Evolutionary conservation across 805 yeast genomes (phyloP).

Genomic region (Wickerhamomyces silvicola): DNA sequence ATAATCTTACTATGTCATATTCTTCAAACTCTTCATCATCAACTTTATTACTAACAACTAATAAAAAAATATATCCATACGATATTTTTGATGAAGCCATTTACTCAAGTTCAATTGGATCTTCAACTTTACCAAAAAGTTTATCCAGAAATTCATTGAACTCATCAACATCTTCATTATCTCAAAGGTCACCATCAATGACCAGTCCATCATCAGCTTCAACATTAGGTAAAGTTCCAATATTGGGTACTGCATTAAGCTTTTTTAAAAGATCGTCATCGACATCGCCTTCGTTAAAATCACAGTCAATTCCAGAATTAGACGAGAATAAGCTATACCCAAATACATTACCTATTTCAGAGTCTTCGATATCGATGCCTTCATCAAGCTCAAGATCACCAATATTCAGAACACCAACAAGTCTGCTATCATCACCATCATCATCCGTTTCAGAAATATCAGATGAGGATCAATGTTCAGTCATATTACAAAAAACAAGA

Average conservation of each 20-base stretch:
- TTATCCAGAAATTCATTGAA: neutral
- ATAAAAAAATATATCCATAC: constrained; percentile 45
- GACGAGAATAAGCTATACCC: neutral
- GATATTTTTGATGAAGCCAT: constrained; percentile 64
- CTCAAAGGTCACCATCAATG: constrained; percentile 5
- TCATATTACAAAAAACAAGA: neutral
- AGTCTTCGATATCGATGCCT: constrained; percentile 3
- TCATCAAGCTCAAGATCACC: constrained; percentile 9
- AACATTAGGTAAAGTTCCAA: constrained; percentile 16
- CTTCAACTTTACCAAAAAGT: neutral
- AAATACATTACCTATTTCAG: neutral
- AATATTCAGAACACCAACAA: constrained; percentile 4
- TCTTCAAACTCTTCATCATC: constrained; percentile 9
- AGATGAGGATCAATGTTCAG: constrained; percentile 11
- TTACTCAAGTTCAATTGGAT: constrained; percentile 27
- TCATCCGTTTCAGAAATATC: constrained; percentile 18
- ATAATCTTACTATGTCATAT: constrained; percentile 1
- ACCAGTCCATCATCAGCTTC: constrained; percentile 14
- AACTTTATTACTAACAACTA: constrained; percentile 10
- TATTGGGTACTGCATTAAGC: constrained; percentile 17
- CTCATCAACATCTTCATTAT: neutral
- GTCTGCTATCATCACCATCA: constrained; percentile 11
- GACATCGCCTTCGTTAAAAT: constrained; percentile 3
- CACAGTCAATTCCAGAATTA: constrained; percentile 5
- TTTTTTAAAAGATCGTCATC: constrained; percentile 16